Evolutionary conservation across 176 grass and related monocot genomes (phyloP).

Genomic region (Secale cereale): DNA sequence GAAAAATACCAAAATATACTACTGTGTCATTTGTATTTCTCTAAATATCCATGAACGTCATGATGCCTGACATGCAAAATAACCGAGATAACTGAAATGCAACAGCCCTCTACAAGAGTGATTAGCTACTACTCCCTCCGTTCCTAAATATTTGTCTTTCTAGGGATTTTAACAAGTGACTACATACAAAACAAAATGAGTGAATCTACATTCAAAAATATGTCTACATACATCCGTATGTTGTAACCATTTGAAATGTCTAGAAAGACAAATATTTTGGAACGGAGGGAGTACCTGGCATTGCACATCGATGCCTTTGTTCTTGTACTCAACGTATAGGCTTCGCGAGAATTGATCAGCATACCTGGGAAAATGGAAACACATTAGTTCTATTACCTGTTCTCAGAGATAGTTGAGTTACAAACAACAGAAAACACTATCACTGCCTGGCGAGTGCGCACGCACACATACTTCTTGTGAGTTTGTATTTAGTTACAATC

Average conservation of each 20-base stretch:
- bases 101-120: not conserved
- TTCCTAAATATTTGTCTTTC: no score
- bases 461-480: no score
- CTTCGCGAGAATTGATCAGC: slow-evolving; percentile 64
- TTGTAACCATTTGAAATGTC: no score
- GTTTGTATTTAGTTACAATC: not conserved
- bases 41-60: not conserved
- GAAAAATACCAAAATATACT: not conserved
- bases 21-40: no score
- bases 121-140: no score
- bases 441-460: no score
- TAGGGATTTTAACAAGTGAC: no score
- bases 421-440: no score
- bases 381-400: not conserved
- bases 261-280: no score
- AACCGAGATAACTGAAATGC: not conserved
- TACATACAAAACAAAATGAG: no score
- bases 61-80: not conserved
- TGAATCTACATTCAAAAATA: no score
- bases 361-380: slow-evolving; percentile 36
- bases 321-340: slow-evolving; percentile 70
- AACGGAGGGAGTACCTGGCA: slow-evolving; percentile 90
- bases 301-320: slow-evolving; percentile 78
- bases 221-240: no score
- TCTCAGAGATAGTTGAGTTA: not conserved